Evolutionary conservation across 768 basidiomycete genomes (phyloP), one percentile per base, ranked within the genome.

Genomic region (Chalciporus piperatus): DNA sequence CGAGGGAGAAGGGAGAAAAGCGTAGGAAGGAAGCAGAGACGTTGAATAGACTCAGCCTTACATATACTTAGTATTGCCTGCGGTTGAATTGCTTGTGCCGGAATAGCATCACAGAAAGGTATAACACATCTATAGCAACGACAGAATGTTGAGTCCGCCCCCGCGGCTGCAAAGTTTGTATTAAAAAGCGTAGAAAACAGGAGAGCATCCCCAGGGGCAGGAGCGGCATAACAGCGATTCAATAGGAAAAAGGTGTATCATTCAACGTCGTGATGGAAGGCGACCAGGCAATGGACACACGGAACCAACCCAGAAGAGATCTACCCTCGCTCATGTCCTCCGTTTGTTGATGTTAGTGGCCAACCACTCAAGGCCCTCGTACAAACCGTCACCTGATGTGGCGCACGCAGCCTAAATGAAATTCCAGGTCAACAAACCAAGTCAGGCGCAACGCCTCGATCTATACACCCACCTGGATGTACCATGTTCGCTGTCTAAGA

Each of bases 351-450:
- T 87, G 79, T 92, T 92, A 60, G 83, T 81, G 60, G 87, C 89
- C 82, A 93, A 75, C 96, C 94, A 98, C 76, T 98, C 95, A 62
- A 97, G 80, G 72, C 96, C 96, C 76, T 98, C 96, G 71, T 98
- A 98, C 52, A 98, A 79, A 76, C 97, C 97, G 69, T 98, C 97
- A 59, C 96, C 97, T 61, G 91, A 95, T 41, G 97, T 98, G 50
- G 97, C 97, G 68, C 96, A 99, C 41, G 97, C 94, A 59, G 96
- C 92, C 91, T 99, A 59, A 22, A 49, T 56, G 30, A 46, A 39
- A 25, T 58, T 49, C 49, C 56, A 55, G 52, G 54, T 58, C 57
- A 57, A 48, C 48, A 53, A 47, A 38, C 52, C 48, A 27, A 33
- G 8, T 19, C 28, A 32, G n/a, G 32, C 17, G 39, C 47, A 49